These are phyloP conservation scores for Naganishia cerealis DNA, from an alignment of 1,284 basidiomycete genomes.

Conservation along the genomic window DNA sequence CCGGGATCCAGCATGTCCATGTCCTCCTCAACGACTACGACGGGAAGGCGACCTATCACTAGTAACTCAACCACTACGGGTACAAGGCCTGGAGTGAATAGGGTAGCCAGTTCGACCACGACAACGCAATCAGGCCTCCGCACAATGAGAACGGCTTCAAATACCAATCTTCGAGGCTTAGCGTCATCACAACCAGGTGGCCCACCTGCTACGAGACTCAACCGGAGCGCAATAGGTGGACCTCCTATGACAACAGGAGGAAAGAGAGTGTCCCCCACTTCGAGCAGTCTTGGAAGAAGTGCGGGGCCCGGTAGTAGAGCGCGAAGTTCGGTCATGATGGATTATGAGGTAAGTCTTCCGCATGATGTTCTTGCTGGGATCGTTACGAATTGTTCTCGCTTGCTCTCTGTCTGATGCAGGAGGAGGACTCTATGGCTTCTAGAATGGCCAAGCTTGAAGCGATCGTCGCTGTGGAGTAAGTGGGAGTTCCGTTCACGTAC, in stretches of 20 bases:
- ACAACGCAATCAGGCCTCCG: slow-evolving; percentile 8
- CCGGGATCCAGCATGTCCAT: slow-evolving; percentile 25
- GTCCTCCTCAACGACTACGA: not conserved
- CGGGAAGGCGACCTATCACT: slow-evolving; percentile 16
- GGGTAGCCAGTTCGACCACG: not conserved
- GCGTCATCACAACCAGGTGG: slow-evolving; percentile 15
- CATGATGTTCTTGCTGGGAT: not conserved
- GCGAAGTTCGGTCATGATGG: slow-evolving; percentile 32
- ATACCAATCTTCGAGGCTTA: slow-evolving; percentile 19
- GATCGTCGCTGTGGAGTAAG: slow-evolving; percentile 22
- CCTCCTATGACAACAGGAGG: not conserved
- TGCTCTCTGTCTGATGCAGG: not conserved
- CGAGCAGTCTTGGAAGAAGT: slow-evolving; percentile 38
- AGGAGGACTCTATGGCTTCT: slow-evolving; percentile 22
- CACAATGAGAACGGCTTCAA: slow-evolving; percentile 17
- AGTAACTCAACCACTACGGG: not conserved
- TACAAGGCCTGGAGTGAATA: not conserved
- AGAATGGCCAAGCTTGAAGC: slow-evolving; percentile 28
- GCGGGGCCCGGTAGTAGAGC: slow-evolving; percentile 38
- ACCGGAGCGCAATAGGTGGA: slow-evolving; percentile 19
- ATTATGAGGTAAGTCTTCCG: slow-evolving; percentile 10
- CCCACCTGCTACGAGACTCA: slow-evolving; percentile 5
- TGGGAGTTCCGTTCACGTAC: not conserved
- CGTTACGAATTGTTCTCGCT: not conserved
- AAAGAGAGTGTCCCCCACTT: slow-evolving; percentile 13